A percentile compares a stretch with the other conserved stretches of the same genome.
Conservation (phyloP, 2,329 filamentous ascomycete genomes). For the Aureobasidium sp. region DNA sequence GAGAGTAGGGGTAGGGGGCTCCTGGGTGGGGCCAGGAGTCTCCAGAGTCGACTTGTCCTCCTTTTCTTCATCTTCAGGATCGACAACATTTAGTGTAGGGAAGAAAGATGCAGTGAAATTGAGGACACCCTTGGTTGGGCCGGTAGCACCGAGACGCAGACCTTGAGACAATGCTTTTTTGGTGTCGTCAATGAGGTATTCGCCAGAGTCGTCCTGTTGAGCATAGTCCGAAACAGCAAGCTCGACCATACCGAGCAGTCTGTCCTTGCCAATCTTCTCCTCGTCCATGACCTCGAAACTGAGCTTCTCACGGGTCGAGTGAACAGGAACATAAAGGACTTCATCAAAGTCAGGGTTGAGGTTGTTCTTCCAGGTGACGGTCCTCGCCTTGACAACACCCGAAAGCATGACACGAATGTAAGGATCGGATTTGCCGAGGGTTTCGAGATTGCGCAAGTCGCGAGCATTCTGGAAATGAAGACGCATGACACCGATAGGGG, state of each 20-base stretch:
- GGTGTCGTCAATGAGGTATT: constrained; percentile 68
- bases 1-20: constrained; percentile 16
- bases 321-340: constrained; percentile 85
- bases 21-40: constrained; percentile 14
- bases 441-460: constrained; percentile 84
- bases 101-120: constrained; percentile 84
- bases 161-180: constrained; percentile 59
- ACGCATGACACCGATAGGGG: constrained; percentile 89
- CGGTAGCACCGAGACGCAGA: constrained; percentile 65
- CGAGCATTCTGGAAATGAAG: constrained; percentile 80
- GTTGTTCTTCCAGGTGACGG: constrained; percentile 93
- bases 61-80: constrained; percentile 72
- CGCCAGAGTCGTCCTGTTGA: constrained; percentile 64
- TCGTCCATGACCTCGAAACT: constrained; percentile 94
- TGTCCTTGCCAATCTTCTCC: constrained; percentile 84
- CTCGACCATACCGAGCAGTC: constrained; percentile 74
- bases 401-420: constrained; percentile 84
- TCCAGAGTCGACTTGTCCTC: constrained; percentile 26
- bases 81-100: constrained; percentile 75
- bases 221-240: constrained; percentile 71
- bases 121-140: constrained; percentile 67
- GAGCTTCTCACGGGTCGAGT: constrained; percentile 73
- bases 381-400: constrained; percentile 81
- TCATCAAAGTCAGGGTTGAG: constrained; percentile 95
- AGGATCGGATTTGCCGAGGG: constrained; percentile 92